Conservation (phyloP, 2,329 filamentous ascomycete species). For the Lasiodiplodia sp. region DNA sequence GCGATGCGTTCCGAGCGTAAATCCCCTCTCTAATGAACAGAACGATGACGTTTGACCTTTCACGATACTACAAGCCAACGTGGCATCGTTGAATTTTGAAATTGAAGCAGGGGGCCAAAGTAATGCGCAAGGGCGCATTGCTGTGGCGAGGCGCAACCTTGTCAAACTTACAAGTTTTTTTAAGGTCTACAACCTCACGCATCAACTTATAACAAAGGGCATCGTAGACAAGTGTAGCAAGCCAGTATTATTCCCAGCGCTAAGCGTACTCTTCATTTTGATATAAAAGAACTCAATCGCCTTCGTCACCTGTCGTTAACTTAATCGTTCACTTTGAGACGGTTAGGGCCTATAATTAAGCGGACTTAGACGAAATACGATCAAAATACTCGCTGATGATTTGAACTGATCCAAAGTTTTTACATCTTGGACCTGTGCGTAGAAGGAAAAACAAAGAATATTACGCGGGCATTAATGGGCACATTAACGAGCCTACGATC, state of each 20-base stretch:
- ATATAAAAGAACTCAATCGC: no score
- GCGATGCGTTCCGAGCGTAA: neutral
- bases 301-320: neutral
- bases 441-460: neutral
- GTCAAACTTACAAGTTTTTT: neutral
- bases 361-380: neutral
- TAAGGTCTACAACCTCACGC: neutral
- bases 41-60: neutral
- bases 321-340: neutral
- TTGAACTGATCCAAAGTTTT: neutral
- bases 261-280: neutral
- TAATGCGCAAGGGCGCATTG: neutral
- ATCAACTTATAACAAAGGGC: neutral
- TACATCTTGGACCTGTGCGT: neutral
- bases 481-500: neutral
- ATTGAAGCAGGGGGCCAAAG: neutral
- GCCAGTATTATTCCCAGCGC: neutral
- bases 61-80: neutral
- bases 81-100: neutral
- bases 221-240: neutral
- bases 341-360: neutral
- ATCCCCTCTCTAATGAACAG: neutral
- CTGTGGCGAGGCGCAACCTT: no score
- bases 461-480: neutral
- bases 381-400: neutral